These are phyloP conservation scores for Sistotremastrum suecicum DNA, from an alignment of 768 basidiomycete species.

Conservation along the genomic window DNA sequence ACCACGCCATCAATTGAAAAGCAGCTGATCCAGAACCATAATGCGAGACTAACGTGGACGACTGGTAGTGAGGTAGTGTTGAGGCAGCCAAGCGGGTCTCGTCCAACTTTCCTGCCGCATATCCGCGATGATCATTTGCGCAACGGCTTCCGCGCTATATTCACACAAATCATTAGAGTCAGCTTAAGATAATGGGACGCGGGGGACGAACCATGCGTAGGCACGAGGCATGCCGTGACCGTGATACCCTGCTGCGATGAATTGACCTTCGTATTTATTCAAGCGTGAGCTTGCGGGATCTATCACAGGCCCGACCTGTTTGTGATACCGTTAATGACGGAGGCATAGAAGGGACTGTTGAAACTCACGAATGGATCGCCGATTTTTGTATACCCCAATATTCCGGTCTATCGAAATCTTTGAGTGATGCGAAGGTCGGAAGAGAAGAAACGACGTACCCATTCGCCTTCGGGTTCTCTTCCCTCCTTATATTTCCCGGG, in stretches of 20 bases:
- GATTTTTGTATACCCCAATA: slow-evolving; percentile 59
- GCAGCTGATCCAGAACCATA: no score
- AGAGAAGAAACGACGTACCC: slow-evolving; percentile 33
- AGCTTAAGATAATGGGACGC: background rate
- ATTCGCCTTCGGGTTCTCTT: slow-evolving; percentile 60
- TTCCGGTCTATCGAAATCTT: slow-evolving; percentile 46
- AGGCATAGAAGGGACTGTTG: background rate
- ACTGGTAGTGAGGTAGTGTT: slow-evolving; percentile 16
- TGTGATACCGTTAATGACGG: background rate
- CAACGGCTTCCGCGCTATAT: slow-evolving; percentile 45
- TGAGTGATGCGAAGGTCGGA: background rate
- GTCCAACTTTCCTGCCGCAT: slow-evolving; percentile 31
- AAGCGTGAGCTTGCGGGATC: slow-evolving; percentile 12
- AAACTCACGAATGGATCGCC: slow-evolving; percentile 53
- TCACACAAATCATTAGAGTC: background rate
- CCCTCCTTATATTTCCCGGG: slow-evolving; percentile 34
- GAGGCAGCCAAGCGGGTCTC: slow-evolving; percentile 49
- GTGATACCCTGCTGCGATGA: slow-evolving; percentile 55
- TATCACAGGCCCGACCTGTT: slow-evolving; percentile 50
- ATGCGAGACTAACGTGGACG: no score
- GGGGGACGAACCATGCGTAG: slow-evolving; percentile 42
- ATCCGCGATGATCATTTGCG: slow-evolving; percentile 41
- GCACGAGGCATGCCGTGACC: slow-evolving; percentile 77
- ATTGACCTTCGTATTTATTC: slow-evolving; percentile 38
- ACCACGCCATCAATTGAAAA: no score